Conservation (phyloP, 1,284 basidiomycete species). For the Papiliotrema fonsecae region DNA sequence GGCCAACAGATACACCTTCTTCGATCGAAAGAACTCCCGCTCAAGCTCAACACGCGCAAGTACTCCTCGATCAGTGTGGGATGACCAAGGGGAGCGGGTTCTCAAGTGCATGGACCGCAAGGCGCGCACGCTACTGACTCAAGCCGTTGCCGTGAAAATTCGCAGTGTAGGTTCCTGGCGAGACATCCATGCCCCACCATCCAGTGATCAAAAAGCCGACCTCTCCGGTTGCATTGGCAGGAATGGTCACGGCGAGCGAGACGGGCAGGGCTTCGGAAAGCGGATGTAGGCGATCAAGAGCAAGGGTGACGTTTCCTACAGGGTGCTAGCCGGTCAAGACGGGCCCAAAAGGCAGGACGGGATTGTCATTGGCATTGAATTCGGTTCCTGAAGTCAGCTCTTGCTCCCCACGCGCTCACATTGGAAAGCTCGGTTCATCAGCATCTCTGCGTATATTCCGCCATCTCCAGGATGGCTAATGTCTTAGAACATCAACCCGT, state of each 20-base stretch:
- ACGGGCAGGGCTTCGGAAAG: constrained; percentile 4
- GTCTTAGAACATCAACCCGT: constrained; percentile 7
- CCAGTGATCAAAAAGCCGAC: constrained; percentile 5
- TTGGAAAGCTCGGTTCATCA: constrained; percentile 6
- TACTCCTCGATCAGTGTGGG: too few species aligned
- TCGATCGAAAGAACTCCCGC: too few species aligned
- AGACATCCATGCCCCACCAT: constrained; percentile 7
- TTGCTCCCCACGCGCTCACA: too few species aligned
- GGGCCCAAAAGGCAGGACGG: constrained; percentile 1
- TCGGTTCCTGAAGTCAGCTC: constrained; percentile 1
- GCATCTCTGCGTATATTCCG: constrained; percentile 5
- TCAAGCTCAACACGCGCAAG: too few species aligned
- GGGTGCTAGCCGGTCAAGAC: neutral
- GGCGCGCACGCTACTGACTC: too few species aligned
- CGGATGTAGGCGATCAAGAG: neutral
- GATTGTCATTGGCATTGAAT: constrained; percentile 1
- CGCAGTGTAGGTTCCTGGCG: constrained; percentile 2
- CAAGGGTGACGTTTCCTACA: neutral
- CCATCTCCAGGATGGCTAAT: constrained; percentile 7
- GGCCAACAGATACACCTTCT: too few species aligned
- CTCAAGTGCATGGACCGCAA: too few species aligned
- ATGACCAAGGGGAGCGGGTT: too few species aligned
- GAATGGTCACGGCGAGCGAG: neutral
- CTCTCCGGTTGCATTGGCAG: constrained; percentile 4
- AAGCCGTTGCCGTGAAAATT: constrained; percentile 1